Percentiles rank a stretch among this genome's conserved stretches.
These are phyloP conservation scores for Quercus tomentella DNA, from an alignment of 331 rosid genomes.

Conservation along the genomic window DNA sequence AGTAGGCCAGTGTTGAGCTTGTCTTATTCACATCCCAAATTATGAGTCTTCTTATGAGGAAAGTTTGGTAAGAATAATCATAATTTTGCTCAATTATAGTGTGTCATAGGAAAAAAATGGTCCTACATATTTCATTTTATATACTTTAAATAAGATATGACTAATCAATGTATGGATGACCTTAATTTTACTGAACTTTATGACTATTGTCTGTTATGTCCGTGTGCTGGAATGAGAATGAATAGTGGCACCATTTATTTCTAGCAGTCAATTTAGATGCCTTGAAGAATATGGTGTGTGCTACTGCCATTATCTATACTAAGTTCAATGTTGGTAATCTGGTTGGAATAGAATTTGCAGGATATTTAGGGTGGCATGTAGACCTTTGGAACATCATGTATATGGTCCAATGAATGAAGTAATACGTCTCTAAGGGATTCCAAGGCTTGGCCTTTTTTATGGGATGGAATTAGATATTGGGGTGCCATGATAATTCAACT, in stretches of 20 bases:
- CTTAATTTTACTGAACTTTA: too few species aligned
- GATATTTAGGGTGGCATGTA: background rate
- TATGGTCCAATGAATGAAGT: background rate
- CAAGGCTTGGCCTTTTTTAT: background rate
- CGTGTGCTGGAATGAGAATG: too few species aligned
- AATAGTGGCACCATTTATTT: background rate
- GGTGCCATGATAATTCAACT: background rate
- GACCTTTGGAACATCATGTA: background rate
- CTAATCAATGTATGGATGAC: too few species aligned
- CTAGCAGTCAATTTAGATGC: background rate
- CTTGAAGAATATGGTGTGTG: background rate
- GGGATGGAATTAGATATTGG: background rate
- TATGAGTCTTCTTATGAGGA: too few species aligned
- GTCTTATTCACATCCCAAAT: too few species aligned
- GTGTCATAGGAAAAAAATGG: too few species aligned
- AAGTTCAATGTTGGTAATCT: background rate
- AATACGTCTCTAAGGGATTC: background rate
- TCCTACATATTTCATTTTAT: too few species aligned
- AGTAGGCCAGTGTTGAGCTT: too few species aligned
- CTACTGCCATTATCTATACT: background rate
- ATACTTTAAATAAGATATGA: too few species aligned
- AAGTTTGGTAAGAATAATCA: too few species aligned
- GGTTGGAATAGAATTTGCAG: background rate
- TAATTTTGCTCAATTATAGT: too few species aligned
- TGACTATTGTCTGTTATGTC: too few species aligned